Evolutionary conservation across 345 rosid species (phyloP), one percentile per base, ranked within the genome.

Genomic region (Acer campestre): DNA sequence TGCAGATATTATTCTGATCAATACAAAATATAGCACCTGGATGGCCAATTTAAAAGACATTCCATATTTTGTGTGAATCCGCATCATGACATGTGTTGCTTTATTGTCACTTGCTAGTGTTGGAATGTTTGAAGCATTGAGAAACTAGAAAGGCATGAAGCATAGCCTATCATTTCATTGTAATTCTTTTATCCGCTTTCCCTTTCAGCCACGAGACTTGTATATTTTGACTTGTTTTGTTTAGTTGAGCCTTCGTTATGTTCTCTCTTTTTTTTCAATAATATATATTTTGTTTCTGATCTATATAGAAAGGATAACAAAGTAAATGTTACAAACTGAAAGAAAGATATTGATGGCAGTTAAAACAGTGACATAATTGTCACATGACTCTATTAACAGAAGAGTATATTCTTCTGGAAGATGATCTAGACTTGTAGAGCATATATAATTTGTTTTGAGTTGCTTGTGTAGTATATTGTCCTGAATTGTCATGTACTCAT

Each of bases 401-500:
- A 8, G 22, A 59, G 13, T 59, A 20, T 22, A 59, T 20, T 20
- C 25, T n/a, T n/a, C 23, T 38, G 29, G 55, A 73, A 22, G 44
- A 71, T 14, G 74, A 53, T 71, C 17, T 29, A 10, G 58, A 2
- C 38, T 10, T 71, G 62, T 53, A 55, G 56, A 40, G 55, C 7
- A 61, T 73, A n/a, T 56, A 42, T 22, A 42, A 23, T 14, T 73
- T 23, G 42, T 73, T 73, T 6, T 61, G 18, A 31, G 29, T 38
- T 38, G 10, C 53, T 58, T 76, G 68, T 70, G 40, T 58, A 2
- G 40, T 14, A 75, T 17, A 55, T 70, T 55, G 69, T 61, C 63
- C 9, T 76, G 10, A 29, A 17, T 14, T 46, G 44, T 80, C 10
- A 44, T 35, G 38, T 35, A 35, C 38, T 35, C 38, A 35, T 61